Evolutionary conservation across 306 rosid genomes (phyloP).

Genomic region (Begonia fuchsioides): DNA sequence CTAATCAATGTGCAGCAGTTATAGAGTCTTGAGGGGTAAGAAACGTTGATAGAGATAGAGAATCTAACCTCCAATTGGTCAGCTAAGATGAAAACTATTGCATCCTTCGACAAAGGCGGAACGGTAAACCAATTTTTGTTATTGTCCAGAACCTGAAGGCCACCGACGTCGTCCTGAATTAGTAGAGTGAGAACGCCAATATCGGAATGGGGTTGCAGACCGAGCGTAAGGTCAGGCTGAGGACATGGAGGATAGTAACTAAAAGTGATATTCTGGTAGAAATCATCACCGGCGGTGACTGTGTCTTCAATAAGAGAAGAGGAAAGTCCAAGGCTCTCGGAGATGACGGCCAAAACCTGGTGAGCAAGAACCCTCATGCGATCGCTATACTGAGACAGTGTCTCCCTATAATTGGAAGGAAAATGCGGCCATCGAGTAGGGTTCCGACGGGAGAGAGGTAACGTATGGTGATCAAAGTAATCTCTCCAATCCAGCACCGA

Average conservation of each 20-base stretch:
- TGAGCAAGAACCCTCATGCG: constrained; percentile 40
- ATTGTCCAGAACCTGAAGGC: constrained; percentile 55
- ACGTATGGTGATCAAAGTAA: constrained; percentile 81
- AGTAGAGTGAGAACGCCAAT: constrained; percentile 64
- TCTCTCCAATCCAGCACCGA: constrained; percentile 74
- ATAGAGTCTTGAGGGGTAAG: not conserved
- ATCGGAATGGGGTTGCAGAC: constrained; percentile 85
- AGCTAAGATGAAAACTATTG: constrained; percentile 66
- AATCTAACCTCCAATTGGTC: constrained; percentile 82
- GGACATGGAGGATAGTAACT: constrained; percentile 89
- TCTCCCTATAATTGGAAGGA: constrained; percentile 36
- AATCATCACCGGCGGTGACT: constrained; percentile 31
- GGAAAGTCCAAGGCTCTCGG: constrained; percentile 56
- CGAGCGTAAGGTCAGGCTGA: constrained; percentile 75
- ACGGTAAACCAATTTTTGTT: constrained; percentile 49
- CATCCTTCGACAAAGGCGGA: constrained; percentile 35
- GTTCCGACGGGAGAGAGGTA: constrained; percentile 71
- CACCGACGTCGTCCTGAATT: constrained; percentile 76
- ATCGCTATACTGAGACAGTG: constrained; percentile 33
- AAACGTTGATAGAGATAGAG: not conserved
- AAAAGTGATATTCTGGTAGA: constrained; percentile 71
- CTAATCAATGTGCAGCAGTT: not conserved
- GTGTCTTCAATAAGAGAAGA: constrained; percentile 45
- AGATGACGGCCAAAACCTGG: constrained; percentile 42
- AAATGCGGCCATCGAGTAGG: constrained; percentile 60